Conservation (phyloP, 345 rosid species). For the Psidium guajava region DNA sequence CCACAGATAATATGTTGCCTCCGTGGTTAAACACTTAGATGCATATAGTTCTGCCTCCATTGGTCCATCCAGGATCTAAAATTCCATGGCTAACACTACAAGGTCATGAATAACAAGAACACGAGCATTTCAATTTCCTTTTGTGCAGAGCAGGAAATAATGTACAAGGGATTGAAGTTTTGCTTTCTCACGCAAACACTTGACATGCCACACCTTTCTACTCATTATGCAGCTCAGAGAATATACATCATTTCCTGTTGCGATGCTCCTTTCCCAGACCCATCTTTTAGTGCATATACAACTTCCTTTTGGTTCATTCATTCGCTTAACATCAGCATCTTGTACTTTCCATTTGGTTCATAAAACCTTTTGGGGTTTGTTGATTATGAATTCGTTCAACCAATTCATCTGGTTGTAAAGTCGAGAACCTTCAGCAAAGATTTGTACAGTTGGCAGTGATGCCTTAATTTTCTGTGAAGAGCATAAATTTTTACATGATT, state of each 20-base stretch:
- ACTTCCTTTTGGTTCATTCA: background rate
- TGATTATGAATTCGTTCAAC: background rate
- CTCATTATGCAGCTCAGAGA: background rate
- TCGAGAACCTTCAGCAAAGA: background rate
- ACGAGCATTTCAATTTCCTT: background rate
- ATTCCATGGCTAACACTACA: background rate
- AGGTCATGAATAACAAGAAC: background rate
- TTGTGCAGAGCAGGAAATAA: background rate
- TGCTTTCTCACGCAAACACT: background rate
- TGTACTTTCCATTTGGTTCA: background rate
- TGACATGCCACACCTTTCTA: background rate
- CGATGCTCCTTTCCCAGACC: background rate
- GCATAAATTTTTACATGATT: background rate
- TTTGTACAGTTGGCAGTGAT: background rate
- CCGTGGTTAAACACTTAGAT: background rate
- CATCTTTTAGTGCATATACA: background rate
- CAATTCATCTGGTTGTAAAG: background rate
- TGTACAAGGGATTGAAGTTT: background rate
- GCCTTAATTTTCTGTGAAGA: background rate
- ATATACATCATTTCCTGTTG: background rate
- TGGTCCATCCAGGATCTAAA: background rate
- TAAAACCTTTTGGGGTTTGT: background rate
- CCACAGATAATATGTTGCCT: background rate
- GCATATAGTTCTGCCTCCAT: background rate
- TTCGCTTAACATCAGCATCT: background rate